Percentiles rank a stretch among this genome's conserved stretches.
Conservation (phyloP, 768 basidiomycete genomes). For the Leccinum rimulosum region DNA sequence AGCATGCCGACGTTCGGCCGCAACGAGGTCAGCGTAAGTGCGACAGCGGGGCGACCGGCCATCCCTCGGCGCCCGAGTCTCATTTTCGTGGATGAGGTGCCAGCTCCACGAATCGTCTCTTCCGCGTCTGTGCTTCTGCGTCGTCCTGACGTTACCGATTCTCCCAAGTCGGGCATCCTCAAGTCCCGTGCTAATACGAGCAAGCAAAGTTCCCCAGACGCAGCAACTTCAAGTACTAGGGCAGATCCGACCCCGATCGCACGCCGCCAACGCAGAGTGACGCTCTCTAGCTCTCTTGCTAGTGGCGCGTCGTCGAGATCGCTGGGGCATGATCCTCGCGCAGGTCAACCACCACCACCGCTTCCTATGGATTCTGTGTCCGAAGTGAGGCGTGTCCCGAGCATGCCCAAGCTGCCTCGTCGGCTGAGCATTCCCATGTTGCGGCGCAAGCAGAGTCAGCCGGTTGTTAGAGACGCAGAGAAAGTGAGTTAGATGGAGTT, state of each 20-base stretch:
- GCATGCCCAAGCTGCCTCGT: conserved; percentile 25
- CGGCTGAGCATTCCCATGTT: conserved; percentile 29
- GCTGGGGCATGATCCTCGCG: not conserved
- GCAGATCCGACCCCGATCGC: conserved; percentile 1
- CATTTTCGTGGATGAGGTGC: not conserved
- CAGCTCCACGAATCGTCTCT: not conserved
- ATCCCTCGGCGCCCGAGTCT: conserved; percentile 17
- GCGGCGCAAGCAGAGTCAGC: conserved; percentile 27
- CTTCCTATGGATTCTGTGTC: not conserved
- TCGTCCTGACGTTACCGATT: conserved; percentile 5
- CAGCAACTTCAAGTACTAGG: not conserved
- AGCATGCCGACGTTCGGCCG: conserved; percentile 22
- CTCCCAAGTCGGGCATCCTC: conserved; percentile 15
- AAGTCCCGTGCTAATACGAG: conserved; percentile 11
- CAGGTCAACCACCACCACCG: not conserved
- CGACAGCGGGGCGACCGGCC: not conserved
- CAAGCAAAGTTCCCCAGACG: conserved; percentile 6
- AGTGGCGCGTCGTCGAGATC: not conserved
- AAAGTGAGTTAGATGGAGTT: not conserved
- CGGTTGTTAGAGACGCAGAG: conserved; percentile 1
- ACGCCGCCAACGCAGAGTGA: conserved; percentile 19
- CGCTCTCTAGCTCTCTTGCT: conserved; percentile 18
- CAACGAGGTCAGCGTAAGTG: not conserved
- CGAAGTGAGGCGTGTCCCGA: conserved; percentile 16
- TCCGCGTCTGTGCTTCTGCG: conserved; percentile 1